Base-by-base conservation (phyloP, 2,329 filamentous ascomycete genomes). In the Monilinia laxa region DNA sequence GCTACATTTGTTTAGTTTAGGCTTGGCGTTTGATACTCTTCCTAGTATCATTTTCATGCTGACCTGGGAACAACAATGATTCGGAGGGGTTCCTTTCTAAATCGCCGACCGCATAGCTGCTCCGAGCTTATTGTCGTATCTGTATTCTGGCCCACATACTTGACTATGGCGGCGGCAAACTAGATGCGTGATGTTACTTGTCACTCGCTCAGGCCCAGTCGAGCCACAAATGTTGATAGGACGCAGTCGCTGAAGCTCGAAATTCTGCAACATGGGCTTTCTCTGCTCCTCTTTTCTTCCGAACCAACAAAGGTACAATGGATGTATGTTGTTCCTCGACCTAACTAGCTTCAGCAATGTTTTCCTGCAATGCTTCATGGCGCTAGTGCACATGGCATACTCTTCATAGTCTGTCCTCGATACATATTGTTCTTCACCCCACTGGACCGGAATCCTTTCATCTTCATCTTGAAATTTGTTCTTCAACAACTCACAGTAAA, bases 361-460 rank as follows among this genome's bases (percentile, higher is more conserved):
- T 64, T 31, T 51, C 35, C 57, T 18, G 20, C 51, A 47, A 35
- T 45, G 20, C 38, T 20, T 20, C 31, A 12, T 31, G 25, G 12
- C 62, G 52, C 62, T 57, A 57, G 38, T 56, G 12, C 23, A 23
- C 20, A 64, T 64, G 28, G 51, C 62, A 12, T 56, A 28, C 35
- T 23, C 28, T 49, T 49, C 42, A 23, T 25, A 18, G 6, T 11
- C 35, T 47, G 11, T 45, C 7, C 38, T 56, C 9, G 14, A 28
- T 56, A 64, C 62, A 64, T 64, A 64, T 47, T 64, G 20, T n/a
- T 31, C 52, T 47, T 38, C 42, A 14, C 28, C 51, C 62, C 45
- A 16, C 35, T 53, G 10, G n/a, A 40, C 18, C 4, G 47, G 11
- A 40, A 62, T n/a, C 18, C 5, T 40, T 54, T 40, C 7, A 47